Evolutionary conservation across 2,329 filamentous ascomycete genomes (phyloP).

Genomic region (Aspergillus quadrilineatus): DNA sequence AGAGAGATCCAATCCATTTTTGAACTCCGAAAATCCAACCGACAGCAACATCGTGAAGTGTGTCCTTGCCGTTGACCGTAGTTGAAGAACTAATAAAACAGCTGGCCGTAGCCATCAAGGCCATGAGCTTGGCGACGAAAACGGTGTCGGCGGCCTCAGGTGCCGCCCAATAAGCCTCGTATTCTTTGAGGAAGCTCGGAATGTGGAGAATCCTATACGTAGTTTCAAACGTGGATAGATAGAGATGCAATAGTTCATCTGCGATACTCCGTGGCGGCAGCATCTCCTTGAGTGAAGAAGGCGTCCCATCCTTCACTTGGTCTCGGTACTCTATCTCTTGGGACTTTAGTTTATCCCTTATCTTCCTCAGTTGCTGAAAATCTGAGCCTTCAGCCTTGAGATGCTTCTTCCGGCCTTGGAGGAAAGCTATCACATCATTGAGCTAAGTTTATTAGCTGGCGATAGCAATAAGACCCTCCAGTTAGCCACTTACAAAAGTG

Average conservation of each 20-base stretch:
- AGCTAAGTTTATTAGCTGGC: conserved; percentile 24
- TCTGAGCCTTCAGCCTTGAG: conserved; percentile 24
- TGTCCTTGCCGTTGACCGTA: conserved; percentile 28
- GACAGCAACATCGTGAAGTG: conserved; percentile 50
- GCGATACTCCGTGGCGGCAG: conserved; percentile 49
- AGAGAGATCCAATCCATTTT: conserved; percentile 33
- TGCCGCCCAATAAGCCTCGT: conserved; percentile 55
- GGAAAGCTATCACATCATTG: conserved; percentile 28
- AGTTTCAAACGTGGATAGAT: conserved; percentile 58
- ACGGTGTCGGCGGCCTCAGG: conserved; percentile 40
- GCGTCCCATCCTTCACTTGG: conserved; percentile 29
- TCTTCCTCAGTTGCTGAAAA: conserved; percentile 28
- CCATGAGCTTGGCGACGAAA: conserved; percentile 49
- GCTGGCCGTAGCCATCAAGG: conserved; percentile 42
- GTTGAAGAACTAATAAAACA: conserved; percentile 40
- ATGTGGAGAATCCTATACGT: conserved; percentile 59
- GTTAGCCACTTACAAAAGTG: conserved; percentile 30
- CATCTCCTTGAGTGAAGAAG: conserved; percentile 32
- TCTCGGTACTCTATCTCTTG: conserved; percentile 31
- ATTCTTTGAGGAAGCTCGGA: conserved; percentile 57
- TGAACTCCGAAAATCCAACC: conserved; percentile 40
- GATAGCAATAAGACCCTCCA: neutral
- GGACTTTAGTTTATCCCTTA: conserved; percentile 30
- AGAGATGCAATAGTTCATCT: conserved; percentile 54
- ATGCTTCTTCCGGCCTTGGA: conserved; percentile 23